Evolutionary conservation across 495 filamentous ascomycete genomes (phyloP).

Genomic region (Xylaria sp.): DNA sequence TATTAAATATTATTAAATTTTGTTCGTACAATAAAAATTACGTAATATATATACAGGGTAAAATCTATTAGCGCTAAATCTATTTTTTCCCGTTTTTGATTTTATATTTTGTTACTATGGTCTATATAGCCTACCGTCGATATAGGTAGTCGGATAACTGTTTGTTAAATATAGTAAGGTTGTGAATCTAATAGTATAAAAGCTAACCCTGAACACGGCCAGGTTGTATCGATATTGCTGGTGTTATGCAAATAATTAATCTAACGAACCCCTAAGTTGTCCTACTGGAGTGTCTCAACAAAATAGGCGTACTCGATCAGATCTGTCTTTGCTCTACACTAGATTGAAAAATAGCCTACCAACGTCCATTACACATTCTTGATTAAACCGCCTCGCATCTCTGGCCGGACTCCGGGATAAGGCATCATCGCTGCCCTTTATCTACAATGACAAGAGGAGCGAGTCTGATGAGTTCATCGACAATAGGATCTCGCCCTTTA

Average conservation of each 20-base stretch:
- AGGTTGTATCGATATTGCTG: background rate
- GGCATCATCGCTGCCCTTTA: background rate
- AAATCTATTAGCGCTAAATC: no score
- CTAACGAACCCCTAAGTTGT: background rate
- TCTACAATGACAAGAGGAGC: background rate
- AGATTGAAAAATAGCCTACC: background rate
- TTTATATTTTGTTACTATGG: no score
- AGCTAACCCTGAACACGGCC: background rate
- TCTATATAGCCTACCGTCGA: no score
- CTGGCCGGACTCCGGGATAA: background rate
- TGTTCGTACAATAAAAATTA: no score
- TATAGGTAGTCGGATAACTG: background rate
- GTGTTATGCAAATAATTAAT: background rate
- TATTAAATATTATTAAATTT: no score
- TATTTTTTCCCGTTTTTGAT: no score
- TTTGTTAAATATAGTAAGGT: background rate
- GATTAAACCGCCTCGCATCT: background rate
- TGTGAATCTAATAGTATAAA: background rate
- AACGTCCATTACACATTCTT: background rate
- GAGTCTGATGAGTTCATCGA: conserved; percentile 5
- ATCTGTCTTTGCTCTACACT: background rate
- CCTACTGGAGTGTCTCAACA: background rate
- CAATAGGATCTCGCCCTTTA: background rate
- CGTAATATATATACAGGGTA: no score
- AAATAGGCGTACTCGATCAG: background rate